phyloP scores from a whole-genome alignment of 2,329 filamentous ascomycete genomes.

The Diaporthe amygdali region DNA sequence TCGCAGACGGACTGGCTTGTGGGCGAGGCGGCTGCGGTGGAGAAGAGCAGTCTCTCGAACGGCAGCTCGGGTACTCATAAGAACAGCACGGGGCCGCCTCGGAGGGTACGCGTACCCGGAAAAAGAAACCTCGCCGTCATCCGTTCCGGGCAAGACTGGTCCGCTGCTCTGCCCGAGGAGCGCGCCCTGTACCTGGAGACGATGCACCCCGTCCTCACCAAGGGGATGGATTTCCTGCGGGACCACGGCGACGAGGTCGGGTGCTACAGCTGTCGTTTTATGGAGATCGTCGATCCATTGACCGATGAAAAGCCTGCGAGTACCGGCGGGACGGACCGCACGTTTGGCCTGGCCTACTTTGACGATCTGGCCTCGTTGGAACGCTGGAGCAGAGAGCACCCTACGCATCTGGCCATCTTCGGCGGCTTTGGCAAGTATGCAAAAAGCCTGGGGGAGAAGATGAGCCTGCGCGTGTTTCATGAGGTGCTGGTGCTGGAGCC shows the following conservation, averaged over 20 bases:
- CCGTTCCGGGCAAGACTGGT: slow-evolving; percentile 52
- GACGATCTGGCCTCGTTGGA: slow-evolving; percentile 45
- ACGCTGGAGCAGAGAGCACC: slow-evolving; percentile 44
- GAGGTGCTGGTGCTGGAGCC: slow-evolving; percentile 44
- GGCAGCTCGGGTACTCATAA: neutral
- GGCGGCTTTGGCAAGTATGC: slow-evolving; percentile 45
- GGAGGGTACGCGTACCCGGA: slow-evolving; percentile 38
- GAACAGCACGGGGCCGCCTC: neutral
- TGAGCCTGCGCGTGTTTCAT: slow-evolving; percentile 44
- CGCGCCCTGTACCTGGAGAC: slow-evolving; percentile 47
- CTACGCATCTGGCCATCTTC: slow-evolving; percentile 47
- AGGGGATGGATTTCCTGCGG: slow-evolving; percentile 50
- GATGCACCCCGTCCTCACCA: slow-evolving; percentile 49
- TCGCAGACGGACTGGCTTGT: slow-evolving; percentile 42
- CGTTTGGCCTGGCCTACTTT: slow-evolving; percentile 48
- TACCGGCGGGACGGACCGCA: slow-evolving; percentile 35
- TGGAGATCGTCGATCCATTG: slow-evolving; percentile 43
- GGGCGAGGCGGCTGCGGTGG: slow-evolving; percentile 29
- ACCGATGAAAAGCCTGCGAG: slow-evolving; percentile 18
- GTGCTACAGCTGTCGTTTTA: slow-evolving; percentile 48
- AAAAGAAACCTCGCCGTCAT: slow-evolving; percentile 48
- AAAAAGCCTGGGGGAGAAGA: slow-evolving; percentile 39
- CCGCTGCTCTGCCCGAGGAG: slow-evolving; percentile 43
- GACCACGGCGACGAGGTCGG: slow-evolving; percentile 48
- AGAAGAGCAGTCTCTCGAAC: neutral